phyloP scores from a whole-genome alignment of 192 early-diverging fungal genomes.

The Coemansia sp. region DNA sequence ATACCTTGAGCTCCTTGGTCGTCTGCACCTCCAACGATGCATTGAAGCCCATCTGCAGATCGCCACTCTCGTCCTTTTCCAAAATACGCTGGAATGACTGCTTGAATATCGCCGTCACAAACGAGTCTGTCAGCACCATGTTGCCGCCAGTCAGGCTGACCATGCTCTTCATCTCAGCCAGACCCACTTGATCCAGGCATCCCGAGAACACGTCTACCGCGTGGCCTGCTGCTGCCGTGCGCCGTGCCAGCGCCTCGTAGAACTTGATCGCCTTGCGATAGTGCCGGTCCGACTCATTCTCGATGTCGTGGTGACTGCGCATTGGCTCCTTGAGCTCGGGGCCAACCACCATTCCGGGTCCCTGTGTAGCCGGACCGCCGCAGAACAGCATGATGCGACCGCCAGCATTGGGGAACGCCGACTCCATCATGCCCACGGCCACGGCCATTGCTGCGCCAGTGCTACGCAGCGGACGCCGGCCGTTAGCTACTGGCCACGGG shows the following conservation, averaged over 20 bases:
- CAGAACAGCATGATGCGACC: conserved; percentile 90
- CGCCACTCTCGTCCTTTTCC: conserved; percentile 83
- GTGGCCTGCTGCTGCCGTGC: conserved; percentile 83
- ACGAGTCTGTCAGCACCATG: conserved; percentile 95
- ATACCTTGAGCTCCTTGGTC: conserved; percentile 91
- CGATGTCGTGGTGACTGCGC: conserved; percentile 97
- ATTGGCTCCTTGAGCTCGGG: conserved; percentile 90
- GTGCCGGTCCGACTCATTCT: conserved; percentile 90
- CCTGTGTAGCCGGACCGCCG: conserved; percentile 91
- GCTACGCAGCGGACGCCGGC: conserved; percentile 88
- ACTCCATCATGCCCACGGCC: conserved; percentile 88
- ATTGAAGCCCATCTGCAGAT: conserved; percentile 96
- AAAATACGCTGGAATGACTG: conserved; percentile 95
- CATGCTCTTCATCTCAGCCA: conserved; percentile 94
- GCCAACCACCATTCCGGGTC: conserved; percentile 93
- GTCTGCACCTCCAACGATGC: conserved; percentile 96
- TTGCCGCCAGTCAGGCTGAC: conserved; percentile 84
- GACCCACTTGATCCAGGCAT: conserved; percentile 95
- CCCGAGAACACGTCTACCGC: conserved; percentile 96
- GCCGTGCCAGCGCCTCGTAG: conserved; percentile 85
- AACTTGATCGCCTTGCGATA: conserved; percentile 95
- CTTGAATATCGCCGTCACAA: conserved; percentile 95
- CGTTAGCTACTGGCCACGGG: conserved; percentile 91
- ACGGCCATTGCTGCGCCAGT: conserved; percentile 94
- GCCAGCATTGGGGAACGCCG: conserved; percentile 88